Evolutionary conservation across 306 rosid species (phyloP).

Genomic region (Benincasa hispida): DNA sequence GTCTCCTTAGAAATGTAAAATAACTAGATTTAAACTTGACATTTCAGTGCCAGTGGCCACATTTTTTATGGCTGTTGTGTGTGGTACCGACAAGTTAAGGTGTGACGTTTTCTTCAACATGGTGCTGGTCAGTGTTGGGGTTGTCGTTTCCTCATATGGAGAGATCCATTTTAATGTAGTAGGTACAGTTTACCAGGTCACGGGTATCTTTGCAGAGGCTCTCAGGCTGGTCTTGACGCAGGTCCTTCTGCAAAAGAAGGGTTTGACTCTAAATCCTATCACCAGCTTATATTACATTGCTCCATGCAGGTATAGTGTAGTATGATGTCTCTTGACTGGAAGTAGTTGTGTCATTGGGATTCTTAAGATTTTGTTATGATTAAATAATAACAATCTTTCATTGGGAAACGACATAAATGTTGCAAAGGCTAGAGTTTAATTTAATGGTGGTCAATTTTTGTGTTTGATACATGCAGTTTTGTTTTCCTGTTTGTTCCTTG

Average conservation of each 20-base stretch:
- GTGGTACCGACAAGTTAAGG: conserved; percentile 86
- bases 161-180: conserved; percentile 84
- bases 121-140: conserved; percentile 97
- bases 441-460: background rate
- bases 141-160: conserved; percentile 85
- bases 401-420: background rate
- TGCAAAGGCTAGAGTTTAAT: background rate
- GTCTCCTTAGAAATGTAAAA: background rate
- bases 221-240: conserved; percentile 91
- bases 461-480: conserved; percentile 50
- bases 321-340: background rate
- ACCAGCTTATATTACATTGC: conserved; percentile 95
- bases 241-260: conserved; percentile 91
- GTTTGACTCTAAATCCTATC: conserved; percentile 78
- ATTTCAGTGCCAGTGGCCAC: conserved; percentile 98
- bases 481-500: conserved; percentile 82
- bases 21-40: conserved; percentile 10
- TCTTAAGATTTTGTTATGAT: background rate
- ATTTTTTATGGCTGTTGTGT: conserved; percentile 68
- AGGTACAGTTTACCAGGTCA: conserved; percentile 89
- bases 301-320: conserved; percentile 75
- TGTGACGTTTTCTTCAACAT: conserved; percentile 88
- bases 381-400: background rate
- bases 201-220: conserved; percentile 93
- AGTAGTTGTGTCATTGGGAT: background rate